Evolutionary conservation across 768 basidiomycete genomes (phyloP), one percentile per base, ranked within the genome.

Genomic region (Rhodotorula graminis): DNA sequence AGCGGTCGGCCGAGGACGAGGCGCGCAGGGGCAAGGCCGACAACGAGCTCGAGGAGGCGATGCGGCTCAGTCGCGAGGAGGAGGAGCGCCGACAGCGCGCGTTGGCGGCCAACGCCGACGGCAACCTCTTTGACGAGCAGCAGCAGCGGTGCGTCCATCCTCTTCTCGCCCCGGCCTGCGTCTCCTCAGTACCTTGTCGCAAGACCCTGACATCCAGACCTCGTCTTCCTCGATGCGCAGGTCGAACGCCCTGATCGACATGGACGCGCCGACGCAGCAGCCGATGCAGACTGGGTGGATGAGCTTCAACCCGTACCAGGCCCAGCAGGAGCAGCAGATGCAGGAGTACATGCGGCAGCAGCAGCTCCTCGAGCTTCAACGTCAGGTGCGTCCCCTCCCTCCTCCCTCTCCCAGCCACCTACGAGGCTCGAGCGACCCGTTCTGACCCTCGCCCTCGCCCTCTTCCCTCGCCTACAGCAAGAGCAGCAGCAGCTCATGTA

Each of bases 61-160:
- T 99, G 78, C 85, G 86, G 78, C 83, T 94, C 47, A 95, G 92
- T 73, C 86, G 92, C 80, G 91, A 97, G 79, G 95, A 98, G 80
- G 96, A 98, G 78, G 87, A 85, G 31, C 87, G 84, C 79, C 83
- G 94, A 61, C 86, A 85, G 79, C 84, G 86, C 67, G 87, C 88
- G 7, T 82, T 90, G 18, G 88, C 90, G 71, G 88, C 89, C 76
- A 85, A 88, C 27, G 94, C 91, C 71, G 86, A 88, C 19, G 82
- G 85, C 6, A 82, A 89, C 1, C 80, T 98, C 77, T 97, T 98
- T 72, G 94, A 98, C 79, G 93, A 96, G 74, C 85, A 87, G 74
- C 90, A 91, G 74, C 89, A 91, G 78, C 77, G 88, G 92, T 92
- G 78, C 64, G 40, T 73, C 23, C 58, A 78, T 55, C 42, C 14